Percentiles rank a stretch among this genome's conserved stretches.
Conservation (phyloP, 495 filamentous ascomycete genomes). For the Hypoxylon subgilvum region DNA sequence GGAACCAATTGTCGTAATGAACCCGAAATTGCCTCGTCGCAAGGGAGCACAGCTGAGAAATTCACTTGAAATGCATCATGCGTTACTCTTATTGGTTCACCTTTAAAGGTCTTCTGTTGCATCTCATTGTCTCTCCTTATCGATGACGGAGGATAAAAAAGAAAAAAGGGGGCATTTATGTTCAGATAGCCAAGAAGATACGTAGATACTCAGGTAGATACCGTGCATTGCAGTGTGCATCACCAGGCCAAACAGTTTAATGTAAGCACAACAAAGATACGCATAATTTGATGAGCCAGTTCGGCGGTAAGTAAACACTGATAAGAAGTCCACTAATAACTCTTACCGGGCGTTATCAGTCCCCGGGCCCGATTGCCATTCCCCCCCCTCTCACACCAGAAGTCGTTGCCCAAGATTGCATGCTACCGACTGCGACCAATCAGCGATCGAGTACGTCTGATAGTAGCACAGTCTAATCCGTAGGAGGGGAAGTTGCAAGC, state of each 20-base stretch:
- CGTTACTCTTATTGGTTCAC: slow-evolving; percentile 10
- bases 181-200: background rate
- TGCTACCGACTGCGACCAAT: slow-evolving; percentile 20
- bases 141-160: slow-evolving; percentile 6
- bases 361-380: slow-evolving; percentile 15
- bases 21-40: slow-evolving; percentile 18
- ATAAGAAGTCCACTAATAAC: too few species aligned
- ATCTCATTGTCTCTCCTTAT: slow-evolving; percentile 17
- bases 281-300: too few species aligned
- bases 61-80: slow-evolving; percentile 19
- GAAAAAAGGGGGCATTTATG: slow-evolving; percentile 19
- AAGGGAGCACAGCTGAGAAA: slow-evolving; percentile 1
- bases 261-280: too few species aligned
- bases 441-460: background rate
- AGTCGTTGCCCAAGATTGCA: slow-evolving; percentile 32
- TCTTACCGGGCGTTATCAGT: slow-evolving; percentile 3
- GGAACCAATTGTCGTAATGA: slow-evolving; percentile 8
- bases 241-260: slow-evolving; percentile 8
- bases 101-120: background rate
- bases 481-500: slow-evolving; percentile 3
- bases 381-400: slow-evolving; percentile 6
- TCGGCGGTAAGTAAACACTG: too few species aligned
- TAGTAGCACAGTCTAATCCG: slow-evolving; percentile 18
- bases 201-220: too few species aligned
- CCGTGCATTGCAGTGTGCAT: too few species aligned